phyloP scores from a whole-genome alignment of 148 eudicot species.

The Camellia japonica region DNA sequence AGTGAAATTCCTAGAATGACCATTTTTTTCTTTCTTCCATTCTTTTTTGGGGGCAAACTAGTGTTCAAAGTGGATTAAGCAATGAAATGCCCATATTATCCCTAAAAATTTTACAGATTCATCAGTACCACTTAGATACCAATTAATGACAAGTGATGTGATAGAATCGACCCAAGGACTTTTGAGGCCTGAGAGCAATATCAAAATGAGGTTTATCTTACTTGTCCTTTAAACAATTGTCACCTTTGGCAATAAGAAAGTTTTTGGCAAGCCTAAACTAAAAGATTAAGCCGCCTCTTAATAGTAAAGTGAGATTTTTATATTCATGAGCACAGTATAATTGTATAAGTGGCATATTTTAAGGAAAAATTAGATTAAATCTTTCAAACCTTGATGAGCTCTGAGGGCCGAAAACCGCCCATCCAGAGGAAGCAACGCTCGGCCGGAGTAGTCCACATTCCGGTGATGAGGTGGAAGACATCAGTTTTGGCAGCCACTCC shows the following conservation, averaged over 20 bases:
- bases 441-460: constrained; percentile 95
- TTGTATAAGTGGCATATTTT: not conserved
- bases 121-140: too few relatives aligned
- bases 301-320: not conserved
- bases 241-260: too few relatives aligned
- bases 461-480: constrained; percentile 82
- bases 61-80: not conserved
- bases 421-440: constrained; percentile 99
- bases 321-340: not conserved
- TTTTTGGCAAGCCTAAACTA: too few relatives aligned
- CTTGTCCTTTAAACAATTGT: too few relatives aligned
- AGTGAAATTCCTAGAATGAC: not conserved
- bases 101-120: not conserved
- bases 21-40: not conserved
- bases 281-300: too few relatives aligned
- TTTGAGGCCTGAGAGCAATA: too few relatives aligned
- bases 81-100: not conserved
- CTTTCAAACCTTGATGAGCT: constrained; percentile 77
- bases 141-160: too few relatives aligned
- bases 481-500: constrained; percentile 80
- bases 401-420: constrained; percentile 97
- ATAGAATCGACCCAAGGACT: too few relatives aligned
- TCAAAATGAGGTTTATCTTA: too few relatives aligned
- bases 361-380: not conserved
- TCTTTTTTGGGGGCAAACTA: not conserved